Base-by-base conservation (phyloP, 1,284 basidiomycete genomes). In the Exobasidium cylindrosporum region DNA sequence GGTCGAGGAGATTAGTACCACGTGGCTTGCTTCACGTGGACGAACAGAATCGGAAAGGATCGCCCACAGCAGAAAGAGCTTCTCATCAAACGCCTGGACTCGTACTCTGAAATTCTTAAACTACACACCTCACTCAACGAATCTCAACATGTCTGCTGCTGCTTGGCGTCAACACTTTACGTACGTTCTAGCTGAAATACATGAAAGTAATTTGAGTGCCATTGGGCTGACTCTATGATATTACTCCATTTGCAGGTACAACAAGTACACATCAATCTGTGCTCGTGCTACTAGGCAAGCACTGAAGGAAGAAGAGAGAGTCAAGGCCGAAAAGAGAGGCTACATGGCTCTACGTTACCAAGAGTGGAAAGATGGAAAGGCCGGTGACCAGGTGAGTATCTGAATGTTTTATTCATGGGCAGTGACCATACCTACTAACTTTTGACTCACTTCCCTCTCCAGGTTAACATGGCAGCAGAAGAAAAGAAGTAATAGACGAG, bases 231-330 rank as follows among this genome's bases (percentile, higher is more conserved):
- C 35, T 40, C 35, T 40, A 7, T 7, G 35, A 40, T 40, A 40
- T 10, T 10, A 40, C 35, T 17, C 35, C 17, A 17, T 4, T 29
- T 54, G 45, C 73, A 82, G 81, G 61, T 82, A 80, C 81, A 82
- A 81, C 81, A 81, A 81, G 78, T 82, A 81, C 78, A 78, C 81
- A 61, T 66, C 72, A 58, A 76, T 82, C 69, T 76, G 75, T 54
- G 80, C 79, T 14, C 78, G 79, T 32, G 81, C 81, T 29, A 81
- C 80, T 52, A 79, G 81, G 54, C 72, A 77, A 64, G 78, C 72
- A 6, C 78, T 82, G 69, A 82, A 82, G 77, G 81, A 82, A 72
- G 76, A 80, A 63, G 67, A 80, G 68, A 76, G 81, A 45, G 74
- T 78, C 56, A 69, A 73, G 62, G 80, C 81, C 40, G 80, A 81